Evolutionary conservation across 2,329 filamentous ascomycete genomes (phyloP), one percentile per base, ranked within the genome.

Genomic region (Fusarium chlamydosporum): DNA sequence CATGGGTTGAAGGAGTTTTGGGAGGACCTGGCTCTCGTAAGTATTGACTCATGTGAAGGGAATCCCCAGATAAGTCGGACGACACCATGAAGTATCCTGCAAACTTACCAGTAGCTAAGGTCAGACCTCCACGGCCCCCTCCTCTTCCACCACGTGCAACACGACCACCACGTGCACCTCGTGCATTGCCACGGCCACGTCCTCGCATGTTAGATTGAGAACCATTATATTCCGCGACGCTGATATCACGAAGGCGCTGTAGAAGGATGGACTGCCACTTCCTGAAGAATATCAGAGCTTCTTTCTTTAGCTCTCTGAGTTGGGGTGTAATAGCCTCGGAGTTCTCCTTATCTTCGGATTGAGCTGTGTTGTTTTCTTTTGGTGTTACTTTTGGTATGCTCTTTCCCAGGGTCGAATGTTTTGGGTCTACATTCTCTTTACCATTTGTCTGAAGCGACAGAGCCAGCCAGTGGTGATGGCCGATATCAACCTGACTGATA

Each of bases 221-320:
- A 55, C 55, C 56, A 31, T 67, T 61, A 64, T 72, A 70, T 60
- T 86, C 83, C 53, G 81, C 83, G 65, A 87, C 82, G 41, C 85
- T 84, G 18, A 94, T 85, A 35, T 96, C 91, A 18, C 89, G 87
- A 26, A 97, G 82, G 15, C 94, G 87, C 58, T 88, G 85, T 40
- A 92, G 81, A 11, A 97, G 87, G 13, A 84, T 83, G 7, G 88
- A 84, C 72, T 92, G 88, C 95, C 95, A 98, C 68, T 93, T 91
- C 60, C 91, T 89, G 76, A 95, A 97, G 75, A 91, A 89, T 8
- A 84, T 81, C 7, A 96, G 76, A 3, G 89, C 86, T 55, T 91
- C 89, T 66, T 86, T 88, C 80, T 89, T 94, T 72, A 94, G 79
- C 72, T 92, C 90, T 59, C 85, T 80, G 65, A 91, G 84, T 59